Evolutionary conservation across 352 stramenopile genomes (phyloP), one percentile per base, ranked within the genome.

Genomic region (Globisporangium takayamanum): DNA sequence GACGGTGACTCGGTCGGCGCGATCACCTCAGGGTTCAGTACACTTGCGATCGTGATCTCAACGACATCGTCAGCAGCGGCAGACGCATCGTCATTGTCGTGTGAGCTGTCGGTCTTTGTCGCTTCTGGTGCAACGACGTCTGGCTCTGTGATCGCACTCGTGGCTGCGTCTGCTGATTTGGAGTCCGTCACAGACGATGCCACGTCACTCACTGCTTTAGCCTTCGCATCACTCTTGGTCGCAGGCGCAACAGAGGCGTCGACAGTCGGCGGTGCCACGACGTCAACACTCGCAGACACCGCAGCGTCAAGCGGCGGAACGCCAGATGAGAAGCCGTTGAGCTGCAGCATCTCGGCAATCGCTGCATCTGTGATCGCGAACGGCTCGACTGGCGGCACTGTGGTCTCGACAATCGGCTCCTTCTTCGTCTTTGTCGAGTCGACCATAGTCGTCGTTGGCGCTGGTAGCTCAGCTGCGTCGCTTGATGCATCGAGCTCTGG

Each of bases 21-120:
- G 14, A 63, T 53, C 57, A 63, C 18, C 8, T 49, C 57, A 11
- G 50, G 57, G 25, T 63, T 57, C 50, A 63, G 28, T 2, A 50
- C 41, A n/a, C 28, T 58, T 12, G 57, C 57, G 20, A 63, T 63
- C 30, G 30, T 16, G 20, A 63, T 36, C 52, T 63, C 50, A 10
- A 63, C 53, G 41, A 63, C 30, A 16, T 63, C 42, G 6, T 14
- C 50, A 37, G 44, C 5, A 36, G 52, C 11, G 12, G 33, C 44
- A 22, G 16, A 15, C 16, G 30, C 28, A 41, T 16, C 36, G n/a
- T 49, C 28, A 41, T 16, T 22, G n/a, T 49, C 44, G 44, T 26
- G 41, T 18, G 41, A 20, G 18, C 41, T 47, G 20, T 47, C 41
- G 41, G 12, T 20, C 14, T 14, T 12, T 22, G 39, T 14, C 7